Conservation (phyloP, 495 filamentous ascomycete species). For the Darksidea phi region DNA sequence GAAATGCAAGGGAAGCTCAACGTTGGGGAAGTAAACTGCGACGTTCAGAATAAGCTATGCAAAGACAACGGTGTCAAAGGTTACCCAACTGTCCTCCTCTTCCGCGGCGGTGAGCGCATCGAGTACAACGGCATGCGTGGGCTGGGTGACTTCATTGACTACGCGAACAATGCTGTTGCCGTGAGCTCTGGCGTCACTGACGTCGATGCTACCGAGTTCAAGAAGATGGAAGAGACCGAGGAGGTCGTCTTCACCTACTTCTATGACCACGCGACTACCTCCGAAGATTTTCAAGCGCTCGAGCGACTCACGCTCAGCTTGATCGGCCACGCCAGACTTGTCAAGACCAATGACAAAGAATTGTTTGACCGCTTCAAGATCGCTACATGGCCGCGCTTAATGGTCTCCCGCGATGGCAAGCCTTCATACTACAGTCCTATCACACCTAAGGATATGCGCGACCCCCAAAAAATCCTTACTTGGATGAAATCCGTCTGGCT, state of each 20-base stretch:
- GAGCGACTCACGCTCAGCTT: slow-evolving; percentile 81
- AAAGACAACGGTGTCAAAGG: slow-evolving; percentile 76
- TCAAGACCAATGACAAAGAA: slow-evolving; percentile 75
- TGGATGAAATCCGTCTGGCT: slow-evolving; percentile 98
- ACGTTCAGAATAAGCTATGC: slow-evolving; percentile 77
- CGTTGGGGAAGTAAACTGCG: slow-evolving; percentile 95
- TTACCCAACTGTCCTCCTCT: slow-evolving; percentile 90
- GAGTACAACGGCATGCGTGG: slow-evolving; percentile 93
- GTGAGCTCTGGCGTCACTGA: slow-evolving; percentile 74
- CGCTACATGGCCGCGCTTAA: slow-evolving; percentile 85
- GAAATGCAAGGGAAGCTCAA: slow-evolving; percentile 86
- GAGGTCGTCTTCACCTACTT: slow-evolving; percentile 97
- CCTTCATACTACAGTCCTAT: slow-evolving; percentile 84
- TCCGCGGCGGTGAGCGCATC: slow-evolving; percentile 84
- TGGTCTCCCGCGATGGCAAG: slow-evolving; percentile 85
- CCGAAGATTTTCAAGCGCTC: slow-evolving; percentile 84
- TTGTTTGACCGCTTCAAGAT: slow-evolving; percentile 85
- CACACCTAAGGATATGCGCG: slow-evolving; percentile 84
- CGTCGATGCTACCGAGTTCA: slow-evolving; percentile 71
- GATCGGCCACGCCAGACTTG: slow-evolving; percentile 85
- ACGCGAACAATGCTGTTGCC: slow-evolving; percentile 81
- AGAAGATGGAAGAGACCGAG: slow-evolving; percentile 84
- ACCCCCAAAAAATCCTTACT: slow-evolving; percentile 70
- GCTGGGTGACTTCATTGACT: slow-evolving; percentile 83
- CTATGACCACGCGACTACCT: slow-evolving; percentile 90